Evolutionary conservation across 805 yeast species (phyloP).

Genomic region (Candida methanosorbosa): DNA sequence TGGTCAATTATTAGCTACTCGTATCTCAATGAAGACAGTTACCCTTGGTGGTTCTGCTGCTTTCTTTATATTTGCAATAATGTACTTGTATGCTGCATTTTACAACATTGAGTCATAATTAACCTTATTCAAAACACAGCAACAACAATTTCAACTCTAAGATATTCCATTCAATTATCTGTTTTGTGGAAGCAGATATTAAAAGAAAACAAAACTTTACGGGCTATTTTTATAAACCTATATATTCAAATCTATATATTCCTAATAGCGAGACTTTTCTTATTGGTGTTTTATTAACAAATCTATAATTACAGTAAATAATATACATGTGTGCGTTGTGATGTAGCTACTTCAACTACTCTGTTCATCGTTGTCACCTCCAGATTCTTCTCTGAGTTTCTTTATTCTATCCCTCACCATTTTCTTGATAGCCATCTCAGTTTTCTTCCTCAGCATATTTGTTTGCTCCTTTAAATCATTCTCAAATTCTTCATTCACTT

Average conservation of each 20-base stretch:
- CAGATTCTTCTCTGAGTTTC: background rate
- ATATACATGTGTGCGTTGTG: too few relatives aligned
- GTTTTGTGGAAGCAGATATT: too few relatives aligned
- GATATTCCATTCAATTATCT: too few relatives aligned
- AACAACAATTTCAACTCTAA: too few relatives aligned
- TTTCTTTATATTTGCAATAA: slow-evolving; percentile 71
- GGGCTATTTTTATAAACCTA: too few relatives aligned
- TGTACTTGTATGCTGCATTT: slow-evolving; percentile 69
- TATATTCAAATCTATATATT: too few relatives aligned
- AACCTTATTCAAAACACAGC: too few relatives aligned
- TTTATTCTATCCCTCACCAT: slow-evolving; percentile 27
- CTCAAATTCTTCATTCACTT: slow-evolving; percentile 19
- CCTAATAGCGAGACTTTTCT: too few relatives aligned
- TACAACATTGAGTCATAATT: slow-evolving; percentile 16
- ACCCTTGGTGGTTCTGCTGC: slow-evolving; percentile 88
- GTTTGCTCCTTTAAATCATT: slow-evolving; percentile 29
- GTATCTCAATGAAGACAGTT: slow-evolving; percentile 84
- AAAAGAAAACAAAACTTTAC: too few relatives aligned
- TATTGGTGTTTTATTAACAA: too few relatives aligned
- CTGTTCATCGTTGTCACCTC: background rate
- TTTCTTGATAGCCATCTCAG: slow-evolving; percentile 31
- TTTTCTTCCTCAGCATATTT: slow-evolving; percentile 28
- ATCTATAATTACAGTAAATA: too few relatives aligned
- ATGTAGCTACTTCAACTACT: background rate
- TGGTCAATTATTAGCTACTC: slow-evolving; percentile 83